Evolutionary conservation across 2,329 filamentous ascomycete genomes (phyloP).

Genomic region (Microdochium nivale): DNA sequence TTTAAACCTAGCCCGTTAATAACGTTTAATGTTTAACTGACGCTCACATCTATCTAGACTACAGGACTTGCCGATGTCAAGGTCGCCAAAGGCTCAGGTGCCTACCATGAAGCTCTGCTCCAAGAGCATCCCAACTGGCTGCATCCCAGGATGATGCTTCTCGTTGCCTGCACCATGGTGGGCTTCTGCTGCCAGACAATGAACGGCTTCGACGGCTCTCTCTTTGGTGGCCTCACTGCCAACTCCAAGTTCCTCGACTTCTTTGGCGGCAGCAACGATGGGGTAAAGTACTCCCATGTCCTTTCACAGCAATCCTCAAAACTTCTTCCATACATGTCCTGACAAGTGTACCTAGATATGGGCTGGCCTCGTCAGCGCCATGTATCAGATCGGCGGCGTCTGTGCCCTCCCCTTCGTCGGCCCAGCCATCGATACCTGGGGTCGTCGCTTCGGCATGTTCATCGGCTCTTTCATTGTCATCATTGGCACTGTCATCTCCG

Average conservation of each 20-base stretch:
- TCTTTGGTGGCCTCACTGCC: constrained; percentile 39
- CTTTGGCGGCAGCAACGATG: constrained; percentile 20
- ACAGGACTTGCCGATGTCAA: constrained; percentile 34
- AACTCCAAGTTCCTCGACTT: constrained; percentile 29
- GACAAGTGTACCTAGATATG: constrained; percentile 31
- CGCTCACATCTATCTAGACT: neutral
- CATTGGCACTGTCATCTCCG: constrained; percentile 36
- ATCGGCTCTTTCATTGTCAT: constrained; percentile 33
- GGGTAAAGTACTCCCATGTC: too few relatives aligned
- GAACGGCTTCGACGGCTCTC: constrained; percentile 43
- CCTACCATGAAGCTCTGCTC: constrained; percentile 62
- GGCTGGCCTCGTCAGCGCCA: constrained; percentile 40
- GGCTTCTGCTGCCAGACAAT: constrained; percentile 42
- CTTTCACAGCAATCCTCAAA: too few relatives aligned
- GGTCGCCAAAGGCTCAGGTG: constrained; percentile 31
- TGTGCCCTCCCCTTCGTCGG: constrained; percentile 37
- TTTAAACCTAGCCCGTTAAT: neutral
- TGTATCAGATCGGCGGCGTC: constrained; percentile 43
- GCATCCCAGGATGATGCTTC: neutral
- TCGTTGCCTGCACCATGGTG: constrained; percentile 28
- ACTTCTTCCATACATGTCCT: too few relatives aligned
- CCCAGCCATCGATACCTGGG: constrained; percentile 35
- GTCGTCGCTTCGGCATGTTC: constrained; percentile 37
- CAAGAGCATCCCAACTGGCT: constrained; percentile 53
- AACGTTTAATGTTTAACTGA: neutral